Evolutionary conservation across 345 rosid genomes (phyloP), one percentile per base, ranked within the genome.

Genomic region (Durio zibethinus): DNA sequence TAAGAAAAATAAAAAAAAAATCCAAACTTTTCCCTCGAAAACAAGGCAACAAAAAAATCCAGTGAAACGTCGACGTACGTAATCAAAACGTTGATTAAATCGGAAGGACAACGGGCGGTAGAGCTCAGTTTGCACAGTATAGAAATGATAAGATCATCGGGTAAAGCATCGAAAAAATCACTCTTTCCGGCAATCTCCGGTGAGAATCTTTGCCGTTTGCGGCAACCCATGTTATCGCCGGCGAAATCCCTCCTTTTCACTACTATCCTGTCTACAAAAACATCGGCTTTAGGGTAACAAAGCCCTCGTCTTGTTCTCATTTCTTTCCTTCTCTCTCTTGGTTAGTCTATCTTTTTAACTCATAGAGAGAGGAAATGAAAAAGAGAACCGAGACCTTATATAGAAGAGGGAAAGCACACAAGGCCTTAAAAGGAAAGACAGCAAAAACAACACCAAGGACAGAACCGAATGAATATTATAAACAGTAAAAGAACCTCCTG

Each of bases 61-160:
- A 61, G 53, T 31, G 4, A 61, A 68, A 33, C 33, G 53, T 15
- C 71, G 10, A 74, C 90, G 54, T 90, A 94, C 98, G 97, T 90
- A 74, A 85, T 75, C 84, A 87, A 70, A 50, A 88, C 90, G 85
- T 79, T 93, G 85, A 84, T 72, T 86, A 93, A 88, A 88, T 94
- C 97, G 18, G 94, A 77, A 4, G 98, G 97, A 36, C 86, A 86
- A 31, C 82, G 54, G 11, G 95, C 86, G 14, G 89, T 54, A 27
- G 94, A 88, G 73, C 88, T 87, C 70, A 94, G 88, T 73, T 84
- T 91, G 74, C 86, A 80, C 25, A 94, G 89, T 42, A 94, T 90
- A 57, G 77, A 85, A 45, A 87, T 75, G 70, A 94, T 90, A 80
- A 94, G 90, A 85, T 94, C 98, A 62, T 94, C 97, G 0, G 98